Conservation (phyloP, 140 eudicot species). For the Bidens hawaiensis region DNA sequence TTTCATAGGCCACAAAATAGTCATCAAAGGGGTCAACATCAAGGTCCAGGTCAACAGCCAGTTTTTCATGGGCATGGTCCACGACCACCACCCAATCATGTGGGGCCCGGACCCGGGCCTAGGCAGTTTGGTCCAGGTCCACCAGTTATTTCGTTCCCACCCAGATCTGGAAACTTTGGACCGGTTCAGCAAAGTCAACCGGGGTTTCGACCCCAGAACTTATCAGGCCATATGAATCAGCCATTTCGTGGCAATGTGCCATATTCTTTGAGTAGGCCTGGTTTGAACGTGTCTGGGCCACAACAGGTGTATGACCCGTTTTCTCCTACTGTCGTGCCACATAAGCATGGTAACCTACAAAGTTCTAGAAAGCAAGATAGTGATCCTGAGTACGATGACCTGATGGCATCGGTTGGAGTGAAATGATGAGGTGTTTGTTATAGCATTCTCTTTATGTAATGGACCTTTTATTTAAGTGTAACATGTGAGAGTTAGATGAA, state of each 20-base stretch:
- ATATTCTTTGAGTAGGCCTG: constrained; percentile 34
- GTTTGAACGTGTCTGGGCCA: constrained; percentile 23
- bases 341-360: constrained; percentile 33
- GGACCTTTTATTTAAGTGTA: background rate
- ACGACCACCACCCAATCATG: constrained; percentile 29
- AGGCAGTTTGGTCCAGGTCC: constrained; percentile 46
- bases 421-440: constrained; percentile 1
- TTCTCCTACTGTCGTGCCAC: constrained; percentile 56
- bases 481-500: background rate
- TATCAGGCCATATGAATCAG: constrained; percentile 34
- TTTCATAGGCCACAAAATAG: constrained; percentile 41
- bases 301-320: constrained; percentile 82
- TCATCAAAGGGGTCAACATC: constrained; percentile 46
- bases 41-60: constrained; percentile 36
- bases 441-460: background rate
- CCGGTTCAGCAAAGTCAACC: constrained; percentile 47
- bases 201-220: constrained; percentile 33
- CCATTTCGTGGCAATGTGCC: constrained; percentile 38
- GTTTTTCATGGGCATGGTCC: constrained; percentile 30
- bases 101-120: constrained; percentile 49
- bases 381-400: constrained; percentile 80
- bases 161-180: constrained; percentile 42
- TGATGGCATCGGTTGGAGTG: constrained; percentile 92
- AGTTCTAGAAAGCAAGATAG: constrained; percentile 43
- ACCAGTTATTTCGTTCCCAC: constrained; percentile 35